These are phyloP conservation scores for Hibiscus syriacus DNA, from an alignment of 345 rosid genomes.

Conservation along the genomic window DNA sequence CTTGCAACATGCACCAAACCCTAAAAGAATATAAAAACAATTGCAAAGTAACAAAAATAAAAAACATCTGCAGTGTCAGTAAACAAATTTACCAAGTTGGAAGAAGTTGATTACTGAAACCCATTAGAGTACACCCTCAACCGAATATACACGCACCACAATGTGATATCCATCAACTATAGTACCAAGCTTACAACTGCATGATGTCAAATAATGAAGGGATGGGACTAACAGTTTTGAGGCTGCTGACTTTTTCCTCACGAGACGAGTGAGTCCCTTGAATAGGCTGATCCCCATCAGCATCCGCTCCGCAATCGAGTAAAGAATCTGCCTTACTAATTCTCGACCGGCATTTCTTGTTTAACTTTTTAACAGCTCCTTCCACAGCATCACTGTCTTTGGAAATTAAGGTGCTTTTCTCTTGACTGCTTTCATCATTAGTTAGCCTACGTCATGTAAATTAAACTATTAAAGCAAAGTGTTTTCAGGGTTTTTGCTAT, in stretches of 20 bases:
- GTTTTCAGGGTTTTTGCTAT: neutral
- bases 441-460: slow-evolving; percentile 28
- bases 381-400: slow-evolving; percentile 53
- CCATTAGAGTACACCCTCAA: neutral
- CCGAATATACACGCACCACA: neutral
- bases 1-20: slow-evolving; percentile 90
- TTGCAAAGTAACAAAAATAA: neutral
- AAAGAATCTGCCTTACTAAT: too few species aligned
- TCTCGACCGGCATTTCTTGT: slow-evolving; percentile 53
- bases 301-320: too few species aligned
- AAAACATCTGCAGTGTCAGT: neutral
- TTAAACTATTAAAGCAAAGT: neutral
- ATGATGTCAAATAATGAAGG: neutral
- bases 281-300: too few species aligned
- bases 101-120: neutral
- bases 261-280: too few species aligned
- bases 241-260: too few species aligned
- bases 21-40: slow-evolving; percentile 29
- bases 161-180: neutral
- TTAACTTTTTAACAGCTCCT: slow-evolving; percentile 47
- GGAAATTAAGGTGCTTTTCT: slow-evolving; percentile 32
- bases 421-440: slow-evolving; percentile 55
- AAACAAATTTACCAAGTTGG: neutral
- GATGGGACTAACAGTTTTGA: slow-evolving; percentile 65
- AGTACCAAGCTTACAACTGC: neutral